Evolutionary conservation across 1,139 yeast species (phyloP).

Genomic region (Debaryomycetaceae sp.): DNA sequence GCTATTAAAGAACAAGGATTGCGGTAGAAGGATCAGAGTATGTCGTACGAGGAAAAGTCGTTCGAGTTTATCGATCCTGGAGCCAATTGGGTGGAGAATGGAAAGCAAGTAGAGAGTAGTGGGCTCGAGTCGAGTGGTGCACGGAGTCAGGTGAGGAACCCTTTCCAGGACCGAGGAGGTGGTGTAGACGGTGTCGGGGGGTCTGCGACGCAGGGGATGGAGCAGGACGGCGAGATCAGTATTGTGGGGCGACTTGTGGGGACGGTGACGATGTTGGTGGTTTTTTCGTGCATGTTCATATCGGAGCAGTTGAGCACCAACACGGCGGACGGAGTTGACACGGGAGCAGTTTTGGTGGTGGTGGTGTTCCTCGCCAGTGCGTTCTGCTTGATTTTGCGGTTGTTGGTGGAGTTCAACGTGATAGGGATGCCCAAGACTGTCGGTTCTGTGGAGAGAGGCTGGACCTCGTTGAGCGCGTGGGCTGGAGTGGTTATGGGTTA

Average conservation of each 20-base stretch:
- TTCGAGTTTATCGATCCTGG: not conserved
- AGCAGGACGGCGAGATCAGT: not conserved
- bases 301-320: conserved; percentile 14
- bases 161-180: not conserved
- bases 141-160: not conserved
- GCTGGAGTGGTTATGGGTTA: conserved; percentile 8
- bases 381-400: conserved; percentile 13
- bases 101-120: not conserved
- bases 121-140: not conserved
- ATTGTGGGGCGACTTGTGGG: conserved; percentile 11
- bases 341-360: conserved; percentile 1
- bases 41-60: not conserved
- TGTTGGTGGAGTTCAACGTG: conserved; percentile 9
- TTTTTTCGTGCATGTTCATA: conserved; percentile 24
- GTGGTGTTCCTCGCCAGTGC: conserved; percentile 14
- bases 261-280: conserved; percentile 27
- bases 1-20: not conserved
- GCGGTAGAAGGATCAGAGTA: not conserved
- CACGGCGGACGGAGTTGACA: not conserved
- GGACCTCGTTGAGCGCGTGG: conserved; percentile 2
- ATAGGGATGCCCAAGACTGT: conserved; percentile 6
- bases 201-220: not conserved
- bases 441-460: conserved; percentile 8
- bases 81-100: not conserved
- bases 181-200: not conserved